These are phyloP conservation scores for Prinsepia uniflora DNA, from an alignment of 306 rosid genomes.

Conservation along the genomic window DNA sequence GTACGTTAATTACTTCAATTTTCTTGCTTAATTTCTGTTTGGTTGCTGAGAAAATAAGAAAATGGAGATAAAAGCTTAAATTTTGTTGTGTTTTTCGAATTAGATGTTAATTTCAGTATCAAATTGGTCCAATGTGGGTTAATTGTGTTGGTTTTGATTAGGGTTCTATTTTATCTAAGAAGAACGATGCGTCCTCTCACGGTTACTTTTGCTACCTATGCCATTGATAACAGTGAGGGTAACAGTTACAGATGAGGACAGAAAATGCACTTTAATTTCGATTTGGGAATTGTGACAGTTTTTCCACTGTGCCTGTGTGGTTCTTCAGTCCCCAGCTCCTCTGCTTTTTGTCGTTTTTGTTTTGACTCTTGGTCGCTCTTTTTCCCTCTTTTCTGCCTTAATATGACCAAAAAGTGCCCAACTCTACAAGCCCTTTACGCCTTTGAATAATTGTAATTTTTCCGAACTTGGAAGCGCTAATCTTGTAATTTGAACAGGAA, in stretches of 20 bases:
- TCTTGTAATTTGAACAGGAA: constrained; percentile 37
- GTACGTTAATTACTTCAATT: constrained; percentile 28
- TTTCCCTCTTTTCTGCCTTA: constrained; percentile 4
- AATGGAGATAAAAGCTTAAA: background rate
- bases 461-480: constrained; percentile 1
- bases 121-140: background rate
- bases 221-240: constrained; percentile 4
- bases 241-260: constrained; percentile 16
- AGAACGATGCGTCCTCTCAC: background rate
- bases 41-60: background rate
- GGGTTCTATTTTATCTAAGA: background rate
- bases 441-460: background rate
- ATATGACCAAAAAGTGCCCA: constrained; percentile 24
- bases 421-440: background rate
- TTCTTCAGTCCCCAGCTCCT: background rate
- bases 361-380: constrained; percentile 20
- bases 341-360: constrained; percentile 37
- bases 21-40: background rate
- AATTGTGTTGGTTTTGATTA: background rate
- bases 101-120: too few relatives aligned
- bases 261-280: constrained; percentile 27
- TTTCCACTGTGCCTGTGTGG: background rate
- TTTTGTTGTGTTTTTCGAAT: background rate
- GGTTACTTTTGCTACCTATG: background rate
- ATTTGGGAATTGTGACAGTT: constrained; percentile 34